Base-by-base conservation (phyloP, 768 basidiomycete genomes). In the Leucocoprinus birnbaumii region DNA sequence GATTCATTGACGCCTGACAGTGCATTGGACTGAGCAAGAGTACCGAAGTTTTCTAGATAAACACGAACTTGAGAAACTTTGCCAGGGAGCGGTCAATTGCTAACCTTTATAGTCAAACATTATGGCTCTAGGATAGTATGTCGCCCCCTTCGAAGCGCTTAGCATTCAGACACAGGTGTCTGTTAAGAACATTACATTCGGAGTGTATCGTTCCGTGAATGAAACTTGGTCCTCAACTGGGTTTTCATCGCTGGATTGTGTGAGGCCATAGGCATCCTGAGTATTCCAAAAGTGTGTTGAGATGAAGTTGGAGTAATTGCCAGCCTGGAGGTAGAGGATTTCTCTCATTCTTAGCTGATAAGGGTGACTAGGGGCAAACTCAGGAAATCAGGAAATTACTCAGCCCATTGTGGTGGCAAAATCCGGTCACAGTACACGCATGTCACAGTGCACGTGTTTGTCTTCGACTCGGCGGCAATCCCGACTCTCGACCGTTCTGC, bases 281-380 rank as follows among this genome's bases (percentile, higher is more conserved):
- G 86, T 79, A 62, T 91, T 91, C 88, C 88, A 92, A 61, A 89
- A 91, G 62, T 91, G 89, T 0, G 87, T 82, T 44, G 87, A 88
- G 18, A 79, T 68, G 63, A 84, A 83, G 63, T 91, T 91, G 18
- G 89, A 77, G 42, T 80, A 62, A 31, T 73, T 66, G 53, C 89
- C 89, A 0, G 87, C 87, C 67, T 91, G 89, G 48, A 92, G 73
- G 66, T 92, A 85, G 55, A 92, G 68, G 58, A 91, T 89, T 64
- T 92, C 89, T 63, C 79, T 83, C 89, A 91, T 91, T n/a, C 9
- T 11, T 16, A 16, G 8, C 13, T 31, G 31, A 11, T 31, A n/a
- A 4, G 9, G 13, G 38, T 38, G 31, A 31, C 11, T 11, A 31
- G 31, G 31, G 11, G 31, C 31, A 31, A 31, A 11, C 11, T 31